These are phyloP conservation scores for Didymosphaeria variabile DNA, from an alignment of 2,329 filamentous ascomycete species.

Conservation along the genomic window DNA sequence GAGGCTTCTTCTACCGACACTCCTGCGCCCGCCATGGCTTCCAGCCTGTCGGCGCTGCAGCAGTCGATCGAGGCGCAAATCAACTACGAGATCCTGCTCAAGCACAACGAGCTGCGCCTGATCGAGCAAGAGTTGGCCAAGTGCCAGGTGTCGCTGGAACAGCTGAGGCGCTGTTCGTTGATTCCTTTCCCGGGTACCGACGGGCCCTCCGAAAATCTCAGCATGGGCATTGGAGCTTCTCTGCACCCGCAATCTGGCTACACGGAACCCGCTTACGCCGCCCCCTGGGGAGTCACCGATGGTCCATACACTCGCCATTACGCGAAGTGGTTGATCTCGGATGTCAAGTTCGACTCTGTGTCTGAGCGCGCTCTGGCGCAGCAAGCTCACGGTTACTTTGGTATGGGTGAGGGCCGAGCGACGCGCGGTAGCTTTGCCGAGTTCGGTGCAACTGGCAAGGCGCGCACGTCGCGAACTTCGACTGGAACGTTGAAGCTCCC, in stretches of 20 bases:
- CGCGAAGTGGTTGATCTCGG: conserved; percentile 91
- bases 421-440: conserved; percentile 80
- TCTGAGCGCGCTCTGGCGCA: conserved; percentile 48
- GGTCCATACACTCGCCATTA: conserved; percentile 96
- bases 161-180: conserved; percentile 88
- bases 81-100: conserved; percentile 88
- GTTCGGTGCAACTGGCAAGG: conserved; percentile 57
- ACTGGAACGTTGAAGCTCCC: conserved; percentile 59
- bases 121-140: conserved; percentile 97
- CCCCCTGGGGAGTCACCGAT: conserved; percentile 89
- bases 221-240: conserved; percentile 76
- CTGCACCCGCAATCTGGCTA: conserved; percentile 69
- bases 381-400: conserved; percentile 49
- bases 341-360: conserved; percentile 78
- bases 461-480: conserved; percentile 66
- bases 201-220: conserved; percentile 73
- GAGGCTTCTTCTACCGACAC: conserved; percentile 31
- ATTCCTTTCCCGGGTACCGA: conserved; percentile 85
- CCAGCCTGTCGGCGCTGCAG: conserved; percentile 62
- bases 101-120: conserved; percentile 91
- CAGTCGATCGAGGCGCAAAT: conserved; percentile 86
- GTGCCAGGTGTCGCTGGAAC: conserved; percentile 91
- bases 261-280: conserved; percentile 76
- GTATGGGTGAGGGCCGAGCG: conserved; percentile 72
- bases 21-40: conserved; percentile 36